These are phyloP conservation scores for Solanum habrochaites DNA, from an alignment of 257 asterid species.

Conservation along the genomic window DNA sequence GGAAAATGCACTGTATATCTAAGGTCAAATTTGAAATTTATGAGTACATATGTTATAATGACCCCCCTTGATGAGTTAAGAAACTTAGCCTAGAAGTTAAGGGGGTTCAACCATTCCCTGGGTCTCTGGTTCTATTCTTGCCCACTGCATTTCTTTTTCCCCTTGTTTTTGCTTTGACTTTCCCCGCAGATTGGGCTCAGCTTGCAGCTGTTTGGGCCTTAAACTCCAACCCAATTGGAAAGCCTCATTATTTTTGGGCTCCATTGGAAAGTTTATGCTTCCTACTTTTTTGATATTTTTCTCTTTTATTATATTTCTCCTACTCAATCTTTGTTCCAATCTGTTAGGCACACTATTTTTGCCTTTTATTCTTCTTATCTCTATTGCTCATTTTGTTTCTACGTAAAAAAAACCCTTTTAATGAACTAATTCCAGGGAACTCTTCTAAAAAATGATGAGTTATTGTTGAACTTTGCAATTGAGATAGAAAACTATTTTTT, in stretches of 20 bases:
- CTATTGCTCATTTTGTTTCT: neutral
- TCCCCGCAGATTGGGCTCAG: neutral
- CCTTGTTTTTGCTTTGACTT: neutral
- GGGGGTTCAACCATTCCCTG: neutral
- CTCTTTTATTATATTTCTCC: neutral
- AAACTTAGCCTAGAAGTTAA: neutral
- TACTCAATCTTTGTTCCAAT: neutral
- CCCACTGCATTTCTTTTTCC: neutral
- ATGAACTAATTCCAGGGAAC: neutral
- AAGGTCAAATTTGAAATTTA: neutral
- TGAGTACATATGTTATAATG: neutral
- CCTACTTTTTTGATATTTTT: neutral
- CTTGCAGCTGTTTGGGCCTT: neutral
- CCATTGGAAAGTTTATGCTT: neutral
- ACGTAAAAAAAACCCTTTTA: neutral
- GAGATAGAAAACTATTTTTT: neutral
- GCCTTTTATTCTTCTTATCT: neutral
- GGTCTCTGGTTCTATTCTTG: neutral
- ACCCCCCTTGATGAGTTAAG: neutral
- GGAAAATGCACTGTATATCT: neutral
- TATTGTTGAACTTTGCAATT: neutral
- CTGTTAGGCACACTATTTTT: neutral
- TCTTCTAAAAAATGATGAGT: neutral
- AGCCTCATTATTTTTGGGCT: neutral
- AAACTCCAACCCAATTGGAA: neutral